phyloP scores from a whole-genome alignment of 768 basidiomycete species.

The Boletales sp. region DNA sequence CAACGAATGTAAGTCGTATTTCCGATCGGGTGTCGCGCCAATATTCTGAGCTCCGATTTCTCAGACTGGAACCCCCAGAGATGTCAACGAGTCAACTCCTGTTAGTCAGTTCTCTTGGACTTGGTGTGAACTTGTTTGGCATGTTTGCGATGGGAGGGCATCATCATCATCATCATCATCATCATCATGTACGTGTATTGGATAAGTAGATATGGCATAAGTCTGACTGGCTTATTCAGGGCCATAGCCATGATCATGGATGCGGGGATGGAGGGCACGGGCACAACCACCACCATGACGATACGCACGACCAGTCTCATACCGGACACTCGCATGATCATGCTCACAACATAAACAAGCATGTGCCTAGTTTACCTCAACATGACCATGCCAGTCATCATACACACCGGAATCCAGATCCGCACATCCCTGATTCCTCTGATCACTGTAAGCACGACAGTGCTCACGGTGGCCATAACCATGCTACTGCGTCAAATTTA shows the following conservation, averaged over 20 bases:
- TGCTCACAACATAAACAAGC: constrained; percentile 18
- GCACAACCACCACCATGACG: constrained; percentile 19
- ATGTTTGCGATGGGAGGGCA: constrained; percentile 99
- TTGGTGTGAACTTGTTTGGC: constrained; percentile 94
- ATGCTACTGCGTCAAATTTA: constrained; percentile 10
- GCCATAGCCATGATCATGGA: constrained; percentile 17
- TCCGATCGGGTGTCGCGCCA: constrained; percentile 14
- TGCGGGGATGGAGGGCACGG: constrained; percentile 8
- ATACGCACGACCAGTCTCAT: constrained; percentile 34
- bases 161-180: constrained; percentile 74
- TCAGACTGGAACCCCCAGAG: constrained; percentile 88
- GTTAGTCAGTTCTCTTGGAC: constrained; percentile 82
- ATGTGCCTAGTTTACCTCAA: constrained; percentile 13
- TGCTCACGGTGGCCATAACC: constrained; percentile 15
- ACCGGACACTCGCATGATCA: constrained; percentile 29
- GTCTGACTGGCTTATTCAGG: constrained; percentile 1
- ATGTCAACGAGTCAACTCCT: constrained; percentile 96
- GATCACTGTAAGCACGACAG: constrained; percentile 7
- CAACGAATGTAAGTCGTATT: constrained; percentile 69
- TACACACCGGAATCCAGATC: constrained; percentile 15
- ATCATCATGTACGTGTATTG: constrained; percentile 52
- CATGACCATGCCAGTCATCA: constrained; percentile 18
- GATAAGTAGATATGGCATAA: neutral
- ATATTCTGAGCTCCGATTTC: neutral
- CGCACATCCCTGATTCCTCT: constrained; percentile 7